These are phyloP conservation scores for Penicillium griseofulvum DNA, from an alignment of 2,329 filamentous ascomycete genomes.

Conservation along the genomic window DNA sequence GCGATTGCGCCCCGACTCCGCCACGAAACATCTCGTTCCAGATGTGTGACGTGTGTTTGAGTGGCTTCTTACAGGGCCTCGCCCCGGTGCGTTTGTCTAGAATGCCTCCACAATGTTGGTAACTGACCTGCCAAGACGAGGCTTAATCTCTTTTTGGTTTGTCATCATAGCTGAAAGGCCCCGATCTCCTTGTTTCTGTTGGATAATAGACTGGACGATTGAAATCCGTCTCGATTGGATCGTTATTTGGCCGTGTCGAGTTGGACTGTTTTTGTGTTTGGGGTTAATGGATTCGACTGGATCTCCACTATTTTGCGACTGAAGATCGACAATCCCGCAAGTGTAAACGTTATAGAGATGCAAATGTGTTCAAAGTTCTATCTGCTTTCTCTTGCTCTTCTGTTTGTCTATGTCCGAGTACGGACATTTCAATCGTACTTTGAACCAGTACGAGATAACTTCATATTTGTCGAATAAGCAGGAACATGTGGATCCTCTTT, in stretches of 20 bases:
- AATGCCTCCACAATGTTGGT: background rate
- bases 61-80: no score
- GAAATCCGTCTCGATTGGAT: background rate
- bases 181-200: background rate
- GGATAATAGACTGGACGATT: background rate
- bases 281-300: background rate
- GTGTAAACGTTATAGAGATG: background rate
- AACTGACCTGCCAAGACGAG: background rate
- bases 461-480: background rate
- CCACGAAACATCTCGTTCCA: no score
- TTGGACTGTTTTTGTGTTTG: background rate
- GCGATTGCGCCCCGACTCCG: background rate
- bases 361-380: background rate
- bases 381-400: background rate
- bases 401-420: background rate
- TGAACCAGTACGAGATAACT: background rate
- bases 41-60: background rate
- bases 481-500: background rate
- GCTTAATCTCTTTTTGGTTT: background rate
- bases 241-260: background rate
- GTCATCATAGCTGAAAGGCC: background rate
- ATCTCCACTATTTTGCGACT: background rate
- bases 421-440: background rate
- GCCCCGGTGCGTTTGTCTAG: background rate
- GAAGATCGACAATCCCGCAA: background rate